Evolutionary conservation across 768 basidiomycete genomes (phyloP).

Genomic region (Lentinula sp.): DNA sequence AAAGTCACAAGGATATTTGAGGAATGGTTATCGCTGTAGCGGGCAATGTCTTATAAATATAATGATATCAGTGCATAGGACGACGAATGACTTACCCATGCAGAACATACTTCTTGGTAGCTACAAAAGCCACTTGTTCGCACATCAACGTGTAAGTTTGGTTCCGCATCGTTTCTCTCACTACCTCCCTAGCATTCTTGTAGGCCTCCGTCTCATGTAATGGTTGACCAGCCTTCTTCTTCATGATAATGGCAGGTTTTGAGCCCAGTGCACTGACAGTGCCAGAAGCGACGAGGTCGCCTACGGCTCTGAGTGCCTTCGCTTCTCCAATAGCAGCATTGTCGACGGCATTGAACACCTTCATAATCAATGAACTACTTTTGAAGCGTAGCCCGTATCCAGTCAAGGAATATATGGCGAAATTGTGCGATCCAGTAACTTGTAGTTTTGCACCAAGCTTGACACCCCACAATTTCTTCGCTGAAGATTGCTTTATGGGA

Average conservation of each 20-base stretch:
- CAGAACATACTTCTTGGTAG: not conserved
- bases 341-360: not conserved
- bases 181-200: not conserved
- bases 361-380: not conserved
- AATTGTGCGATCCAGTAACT: not conserved
- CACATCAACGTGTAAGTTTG: not conserved
- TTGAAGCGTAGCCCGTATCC: not conserved
- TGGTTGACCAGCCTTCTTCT: not conserved
- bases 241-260: not conserved
- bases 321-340: not conserved
- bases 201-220: not conserved
- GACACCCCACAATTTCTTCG: not conserved
- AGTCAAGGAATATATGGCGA: not conserved
- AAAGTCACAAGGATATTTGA: not conserved
- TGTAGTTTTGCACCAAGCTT: not conserved
- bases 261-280: not conserved
- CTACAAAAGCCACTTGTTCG: not conserved
- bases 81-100: not conserved
- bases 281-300: not conserved
- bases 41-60: not conserved
- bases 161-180: not conserved
- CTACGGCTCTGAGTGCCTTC: not conserved
- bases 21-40: not conserved
- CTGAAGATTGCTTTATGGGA: not conserved
- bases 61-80: not conserved